Conservation (phyloP, 768 basidiomycete species). For the Lactifluus volemus region DNA sequence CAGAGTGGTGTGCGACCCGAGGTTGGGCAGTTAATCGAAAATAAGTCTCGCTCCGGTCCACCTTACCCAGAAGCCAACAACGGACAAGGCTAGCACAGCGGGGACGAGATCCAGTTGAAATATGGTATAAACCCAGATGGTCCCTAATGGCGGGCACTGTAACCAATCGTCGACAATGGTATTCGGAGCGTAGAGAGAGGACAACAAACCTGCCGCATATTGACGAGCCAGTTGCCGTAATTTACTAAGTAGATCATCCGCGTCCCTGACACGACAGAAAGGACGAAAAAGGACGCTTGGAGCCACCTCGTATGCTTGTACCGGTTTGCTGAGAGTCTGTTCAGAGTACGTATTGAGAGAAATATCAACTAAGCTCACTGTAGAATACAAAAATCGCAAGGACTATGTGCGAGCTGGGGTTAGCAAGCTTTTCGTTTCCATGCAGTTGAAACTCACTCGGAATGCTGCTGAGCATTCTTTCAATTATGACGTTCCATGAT, state of each 20-base stretch:
- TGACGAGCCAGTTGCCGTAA: slow-evolving; percentile 55
- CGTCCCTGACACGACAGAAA: slow-evolving; percentile 49
- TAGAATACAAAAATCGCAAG: slow-evolving; percentile 70
- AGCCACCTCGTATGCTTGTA: slow-evolving; percentile 47
- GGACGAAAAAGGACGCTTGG: slow-evolving; percentile 50
- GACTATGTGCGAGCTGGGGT: slow-evolving; percentile 34
- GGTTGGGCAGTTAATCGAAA: slow-evolving; percentile 6
- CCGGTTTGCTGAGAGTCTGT: slow-evolving; percentile 44
- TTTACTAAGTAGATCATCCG: slow-evolving; percentile 68
- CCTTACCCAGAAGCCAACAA: slow-evolving; percentile 52
- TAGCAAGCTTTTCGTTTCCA: background rate
- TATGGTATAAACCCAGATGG: slow-evolving; percentile 69
- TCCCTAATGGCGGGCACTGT: slow-evolving; percentile 70
- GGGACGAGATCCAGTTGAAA: slow-evolving; percentile 60
- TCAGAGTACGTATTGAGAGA: background rate
- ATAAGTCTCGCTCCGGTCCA: slow-evolving; percentile 42
- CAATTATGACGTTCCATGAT: slow-evolving; percentile 37
- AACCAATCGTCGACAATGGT: background rate
- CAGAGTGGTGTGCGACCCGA: background rate
- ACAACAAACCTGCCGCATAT: slow-evolving; percentile 60
- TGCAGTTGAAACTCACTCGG: slow-evolving; percentile 49
- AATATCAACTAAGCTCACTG: slow-evolving; percentile 36
- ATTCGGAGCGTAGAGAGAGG: background rate
- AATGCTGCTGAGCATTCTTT: slow-evolving; percentile 53
- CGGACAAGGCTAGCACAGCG: slow-evolving; percentile 45